Evolutionary conservation across 495 filamentous ascomycete species (phyloP), one percentile per base, ranked within the genome.

Genomic region (Talaromyces ruber): DNA sequence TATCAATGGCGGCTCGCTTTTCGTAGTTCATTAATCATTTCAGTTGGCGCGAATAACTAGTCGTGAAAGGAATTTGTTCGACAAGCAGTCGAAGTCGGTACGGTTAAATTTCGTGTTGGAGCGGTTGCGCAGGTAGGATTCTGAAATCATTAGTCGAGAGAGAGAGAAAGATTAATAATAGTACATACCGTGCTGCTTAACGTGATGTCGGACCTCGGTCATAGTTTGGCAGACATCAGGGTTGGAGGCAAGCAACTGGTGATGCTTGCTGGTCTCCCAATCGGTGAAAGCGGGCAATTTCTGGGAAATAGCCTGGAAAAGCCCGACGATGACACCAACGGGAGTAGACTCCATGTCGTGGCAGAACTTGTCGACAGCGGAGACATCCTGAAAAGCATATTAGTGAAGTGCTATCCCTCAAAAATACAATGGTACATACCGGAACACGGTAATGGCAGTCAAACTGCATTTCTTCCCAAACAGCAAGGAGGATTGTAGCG

Each of bases 391-490:
- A 9, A 39, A 25, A 22, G 4, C 56, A 59, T 2, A 29, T 34
- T 54, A 54, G 51, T 28, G 8, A 54, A 16, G 0, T 14, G 26
- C 2, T 0, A 52, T 52, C 18, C 7, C n/a, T 4, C 16, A 30
- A 14, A 18, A 28, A 14, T 30, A 29, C 2, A 7, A 1, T 16
- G 32, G 18, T 12, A 69, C 76, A 71, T 65, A 80, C 77, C 12
- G 88, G 90, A 9, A 92, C 86, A 51, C 91, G 88, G 79, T 96
- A 97, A 71, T 94, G 89, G 80, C 88, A 92, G 73, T 97, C 92
- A 72, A 96, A 97, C 72, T 97, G 92, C 84, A 97, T 96, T 79
- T 95, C 88, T 72, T 97, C 92, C 92, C 92, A 97, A 8, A 97
- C 90, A 30, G 89, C 90, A 57, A 97, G 79, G 11, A 97, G 82